These are phyloP conservation scores for Trametes hirsuta DNA, from an alignment of 1,284 basidiomycete species.

Conservation along the genomic window DNA sequence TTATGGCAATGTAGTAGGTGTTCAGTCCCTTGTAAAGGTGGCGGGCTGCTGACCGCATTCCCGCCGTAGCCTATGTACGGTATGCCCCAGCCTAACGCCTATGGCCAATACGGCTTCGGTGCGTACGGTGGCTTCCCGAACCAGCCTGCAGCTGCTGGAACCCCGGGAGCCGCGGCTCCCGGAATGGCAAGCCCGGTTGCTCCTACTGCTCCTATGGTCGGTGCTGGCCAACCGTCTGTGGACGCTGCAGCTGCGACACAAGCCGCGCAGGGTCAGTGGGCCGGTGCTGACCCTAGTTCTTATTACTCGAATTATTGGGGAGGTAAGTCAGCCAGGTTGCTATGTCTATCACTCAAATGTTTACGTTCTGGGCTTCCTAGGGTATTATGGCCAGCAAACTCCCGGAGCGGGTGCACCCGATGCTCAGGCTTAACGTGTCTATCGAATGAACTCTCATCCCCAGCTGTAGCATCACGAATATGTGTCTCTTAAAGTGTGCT, in stretches of 20 bases:
- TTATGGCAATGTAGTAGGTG: conserved; percentile 73
- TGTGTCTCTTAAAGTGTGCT: conserved; percentile 32
- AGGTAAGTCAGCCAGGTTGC: conserved; percentile 49
- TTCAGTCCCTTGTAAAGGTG: conserved; percentile 1
- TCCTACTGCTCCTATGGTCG: conserved; percentile 58
- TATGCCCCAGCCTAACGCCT: conserved; percentile 79
- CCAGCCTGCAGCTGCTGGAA: conserved; percentile 62
- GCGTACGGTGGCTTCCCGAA: conserved; percentile 74
- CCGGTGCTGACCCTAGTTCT: conserved; percentile 64
- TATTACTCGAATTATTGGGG: conserved; percentile 87
- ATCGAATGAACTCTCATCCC: conserved; percentile 18
- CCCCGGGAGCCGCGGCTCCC: conserved; percentile 62
- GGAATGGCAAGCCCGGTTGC: conserved; percentile 68
- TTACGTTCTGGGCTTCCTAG: conserved; percentile 40
- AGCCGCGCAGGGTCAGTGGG: conserved; percentile 73
- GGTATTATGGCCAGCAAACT: conserved; percentile 78
- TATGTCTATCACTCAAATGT: neutral
- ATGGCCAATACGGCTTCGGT: conserved; percentile 80
- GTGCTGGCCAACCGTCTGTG: conserved; percentile 55
- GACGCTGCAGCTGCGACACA: conserved; percentile 58
- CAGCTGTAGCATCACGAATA: conserved; percentile 29
- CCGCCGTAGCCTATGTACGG: conserved; percentile 78
- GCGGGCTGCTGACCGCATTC: conserved; percentile 11
- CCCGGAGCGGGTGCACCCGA: conserved; percentile 57
- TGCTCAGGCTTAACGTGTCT: conserved; percentile 50